Percentiles rank a stretch among this genome's conserved stretches.
phyloP scores from a whole-genome alignment of 805 yeast genomes.

The Wickerhamiella spandovensis region DNA sequence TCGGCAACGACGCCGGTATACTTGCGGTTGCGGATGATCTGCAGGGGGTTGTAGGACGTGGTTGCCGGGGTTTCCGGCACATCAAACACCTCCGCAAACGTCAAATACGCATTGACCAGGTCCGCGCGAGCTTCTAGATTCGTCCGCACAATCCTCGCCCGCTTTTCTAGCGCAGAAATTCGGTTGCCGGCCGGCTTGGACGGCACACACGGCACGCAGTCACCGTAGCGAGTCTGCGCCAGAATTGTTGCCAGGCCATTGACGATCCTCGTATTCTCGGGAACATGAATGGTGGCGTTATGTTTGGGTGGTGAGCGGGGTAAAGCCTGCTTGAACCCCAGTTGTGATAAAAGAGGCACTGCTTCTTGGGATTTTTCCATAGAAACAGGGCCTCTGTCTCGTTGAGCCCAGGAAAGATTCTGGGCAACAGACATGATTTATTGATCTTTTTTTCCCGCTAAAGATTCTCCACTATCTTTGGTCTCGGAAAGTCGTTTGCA shows the following conservation, averaged over 20 bases:
- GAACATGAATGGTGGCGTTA: neutral
- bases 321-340: neutral
- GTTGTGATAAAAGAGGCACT: neutral
- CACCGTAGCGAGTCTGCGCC: neutral
- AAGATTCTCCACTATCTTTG: too few relatives aligned
- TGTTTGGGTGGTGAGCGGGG: neutral
- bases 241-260: neutral
- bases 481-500: too few relatives aligned
- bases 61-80: neutral
- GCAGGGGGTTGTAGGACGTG: conserved; percentile 56
- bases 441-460: too few relatives aligned
- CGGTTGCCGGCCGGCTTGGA: neutral
- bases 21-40: conserved; percentile 60
- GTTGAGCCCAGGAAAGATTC: neutral
- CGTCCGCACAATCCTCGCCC: neutral
- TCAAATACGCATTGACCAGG: neutral
- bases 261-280: neutral
- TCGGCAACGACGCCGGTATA: conserved; percentile 1
- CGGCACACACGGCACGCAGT: neutral
- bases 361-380: neutral
- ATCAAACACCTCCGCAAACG: neutral
- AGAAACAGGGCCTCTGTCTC: neutral
- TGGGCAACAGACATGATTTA: neutral
- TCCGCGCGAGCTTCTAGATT: neutral
- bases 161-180: neutral